These are phyloP conservation scores for Arthrobotrys entomopaga DNA, from an alignment of 2,329 filamentous ascomycete species.

Conservation along the genomic window DNA sequence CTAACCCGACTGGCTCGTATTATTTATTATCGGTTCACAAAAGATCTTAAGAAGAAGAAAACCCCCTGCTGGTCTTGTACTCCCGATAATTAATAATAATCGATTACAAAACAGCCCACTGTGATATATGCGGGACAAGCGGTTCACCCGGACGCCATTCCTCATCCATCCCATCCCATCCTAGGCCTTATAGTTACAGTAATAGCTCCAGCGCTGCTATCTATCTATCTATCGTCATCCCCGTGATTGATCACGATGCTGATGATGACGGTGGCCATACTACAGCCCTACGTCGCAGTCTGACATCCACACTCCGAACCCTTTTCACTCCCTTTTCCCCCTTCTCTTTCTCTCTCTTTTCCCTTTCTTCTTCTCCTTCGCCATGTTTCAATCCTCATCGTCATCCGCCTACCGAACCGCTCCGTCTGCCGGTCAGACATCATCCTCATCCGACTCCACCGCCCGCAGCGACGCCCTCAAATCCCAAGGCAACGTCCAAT, in stretches of 20 bases:
- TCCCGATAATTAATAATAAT: too few species aligned
- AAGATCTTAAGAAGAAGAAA: too few species aligned
- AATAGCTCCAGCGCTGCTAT: constrained; percentile 22
- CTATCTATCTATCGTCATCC: not conserved
- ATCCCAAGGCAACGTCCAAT: constrained; percentile 56
- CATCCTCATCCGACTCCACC: constrained; percentile 45
- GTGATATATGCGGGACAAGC: not conserved
- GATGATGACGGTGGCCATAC: too few species aligned
- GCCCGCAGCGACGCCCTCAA: constrained; percentile 57
- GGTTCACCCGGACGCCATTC: constrained; percentile 22
- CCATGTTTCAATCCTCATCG: constrained; percentile 47
- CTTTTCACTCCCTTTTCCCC: not conserved
- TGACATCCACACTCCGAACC: not conserved
- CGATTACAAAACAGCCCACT: constrained; percentile 39
- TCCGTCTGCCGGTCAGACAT: constrained; percentile 30
- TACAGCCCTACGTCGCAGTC: constrained; percentile 6
- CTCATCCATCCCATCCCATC: not conserved
- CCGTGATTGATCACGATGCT: not conserved
- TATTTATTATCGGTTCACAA: too few species aligned
- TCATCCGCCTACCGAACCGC: constrained; percentile 25
- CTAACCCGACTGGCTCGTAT: not conserved
- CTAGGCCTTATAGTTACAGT: constrained; percentile 10
- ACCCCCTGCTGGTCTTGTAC: too few species aligned
- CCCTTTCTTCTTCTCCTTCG: not conserved
- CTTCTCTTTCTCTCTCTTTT: not conserved